Conservation (phyloP, 441 rosid genomes). For the Omphalea diandra region DNA sequence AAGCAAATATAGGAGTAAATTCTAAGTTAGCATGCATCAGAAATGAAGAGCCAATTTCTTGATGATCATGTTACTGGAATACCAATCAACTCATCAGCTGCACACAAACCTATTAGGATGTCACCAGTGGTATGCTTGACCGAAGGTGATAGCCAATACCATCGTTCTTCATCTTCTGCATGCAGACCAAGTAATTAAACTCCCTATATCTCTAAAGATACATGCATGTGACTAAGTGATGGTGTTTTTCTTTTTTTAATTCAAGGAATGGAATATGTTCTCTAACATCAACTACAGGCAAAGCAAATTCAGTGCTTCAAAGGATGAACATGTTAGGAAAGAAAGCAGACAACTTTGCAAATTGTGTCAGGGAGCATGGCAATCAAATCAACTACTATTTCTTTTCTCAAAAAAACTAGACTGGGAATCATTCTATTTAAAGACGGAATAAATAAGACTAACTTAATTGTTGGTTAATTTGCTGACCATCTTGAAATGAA, state of each 20-base stretch:
- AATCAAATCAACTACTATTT: conserved; percentile 12
- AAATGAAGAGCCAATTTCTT: conserved; percentile 34
- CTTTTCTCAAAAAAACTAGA: not conserved
- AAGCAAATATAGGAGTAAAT: too few species aligned
- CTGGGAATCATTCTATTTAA: too few species aligned
- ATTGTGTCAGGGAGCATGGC: conserved; percentile 48
- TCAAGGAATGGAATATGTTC: too few species aligned
- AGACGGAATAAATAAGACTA: too few species aligned
- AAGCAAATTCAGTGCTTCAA: conserved; percentile 33
- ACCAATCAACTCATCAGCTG: conserved; percentile 26
- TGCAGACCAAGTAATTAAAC: too few species aligned
- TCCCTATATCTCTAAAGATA: conserved; percentile 11
- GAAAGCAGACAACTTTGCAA: conserved; percentile 47
- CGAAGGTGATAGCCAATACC: conserved; percentile 8
- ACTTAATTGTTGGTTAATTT: too few species aligned
- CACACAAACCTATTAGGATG: too few species aligned
- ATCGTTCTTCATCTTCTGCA: conserved; percentile 24
- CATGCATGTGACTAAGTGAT: too few species aligned
- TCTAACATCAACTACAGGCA: conserved; percentile 36
- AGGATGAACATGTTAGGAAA: conserved; percentile 46
- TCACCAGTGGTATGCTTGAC: too few species aligned
- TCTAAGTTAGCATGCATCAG: too few species aligned
- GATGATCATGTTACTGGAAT: conserved; percentile 38
- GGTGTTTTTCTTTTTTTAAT: too few species aligned
- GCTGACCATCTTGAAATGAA: conserved; percentile 5